A percentile compares a stretch with the other conserved stretches of the same genome.
These are phyloP conservation scores for Candida pini DNA, from an alignment of 805 yeast genomes.

Conservation along the genomic window DNA sequence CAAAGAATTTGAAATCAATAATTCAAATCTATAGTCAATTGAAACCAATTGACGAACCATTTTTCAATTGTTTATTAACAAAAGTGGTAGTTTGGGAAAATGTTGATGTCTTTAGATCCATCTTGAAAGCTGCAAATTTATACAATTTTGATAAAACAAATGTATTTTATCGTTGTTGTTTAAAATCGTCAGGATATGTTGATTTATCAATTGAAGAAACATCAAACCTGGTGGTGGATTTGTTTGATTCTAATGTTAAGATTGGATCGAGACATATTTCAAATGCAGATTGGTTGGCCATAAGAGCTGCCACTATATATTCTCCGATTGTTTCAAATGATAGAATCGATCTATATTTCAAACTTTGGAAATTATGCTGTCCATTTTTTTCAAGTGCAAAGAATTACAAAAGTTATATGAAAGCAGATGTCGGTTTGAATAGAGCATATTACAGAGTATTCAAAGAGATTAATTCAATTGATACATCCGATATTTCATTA, in stretches of 20 bases:
- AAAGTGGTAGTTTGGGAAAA: constrained; percentile 63
- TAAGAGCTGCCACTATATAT: constrained; percentile 69
- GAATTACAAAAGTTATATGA: constrained; percentile 37
- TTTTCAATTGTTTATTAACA: constrained; percentile 68
- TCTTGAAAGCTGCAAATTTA: constrained; percentile 52
- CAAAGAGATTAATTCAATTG: constrained; percentile 27
- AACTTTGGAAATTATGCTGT: constrained; percentile 45
- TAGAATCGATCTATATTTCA: constrained; percentile 48
- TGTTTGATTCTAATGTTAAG: constrained; percentile 39
- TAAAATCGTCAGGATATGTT: constrained; percentile 67
- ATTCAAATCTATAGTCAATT: constrained; percentile 50
- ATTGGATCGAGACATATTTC: constrained; percentile 55
- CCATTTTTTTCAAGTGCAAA: constrained; percentile 39
- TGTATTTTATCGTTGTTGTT: constrained; percentile 65
- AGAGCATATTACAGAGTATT: constrained; percentile 30
- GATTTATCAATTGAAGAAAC: constrained; percentile 49
- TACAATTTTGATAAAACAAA: constrained; percentile 58
- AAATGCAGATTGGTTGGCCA: constrained; percentile 80
- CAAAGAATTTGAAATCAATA: constrained; percentile 48
- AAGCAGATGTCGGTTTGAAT: constrained; percentile 37
- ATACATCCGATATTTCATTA: constrained; percentile 31
- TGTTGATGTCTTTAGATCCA: constrained; percentile 54
- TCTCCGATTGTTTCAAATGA: constrained; percentile 31
- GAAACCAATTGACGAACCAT: constrained; percentile 70
- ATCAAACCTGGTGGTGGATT: constrained; percentile 24